A percentile compares a stretch with the other conserved stretches of the same genome.
Conservation (phyloP, 2,329 filamentous ascomycete species). For the Penicillium sp. region DNA sequence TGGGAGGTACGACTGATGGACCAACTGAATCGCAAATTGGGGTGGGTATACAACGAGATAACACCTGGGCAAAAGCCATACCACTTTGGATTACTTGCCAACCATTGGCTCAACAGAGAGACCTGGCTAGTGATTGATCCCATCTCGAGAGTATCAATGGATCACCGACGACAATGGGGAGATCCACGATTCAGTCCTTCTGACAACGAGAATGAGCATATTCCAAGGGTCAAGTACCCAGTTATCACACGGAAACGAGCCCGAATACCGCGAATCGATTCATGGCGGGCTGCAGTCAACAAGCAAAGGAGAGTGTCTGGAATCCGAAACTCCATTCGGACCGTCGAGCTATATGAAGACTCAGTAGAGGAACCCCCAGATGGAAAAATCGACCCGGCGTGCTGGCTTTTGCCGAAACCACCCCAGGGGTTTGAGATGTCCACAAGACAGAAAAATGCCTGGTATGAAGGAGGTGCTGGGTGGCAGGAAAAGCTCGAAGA, state of each 20-base stretch:
- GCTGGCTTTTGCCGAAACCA: constrained; percentile 50
- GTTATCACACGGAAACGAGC: constrained; percentile 24
- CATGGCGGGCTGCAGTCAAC: constrained; percentile 50
- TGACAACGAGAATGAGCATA: constrained; percentile 31
- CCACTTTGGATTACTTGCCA: constrained; percentile 48
- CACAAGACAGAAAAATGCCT: constrained; percentile 43
- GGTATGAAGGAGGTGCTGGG: constrained; percentile 48
- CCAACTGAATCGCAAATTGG: constrained; percentile 44
- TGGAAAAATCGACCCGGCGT: constrained; percentile 47
- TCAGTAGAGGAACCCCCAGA: constrained; percentile 48
- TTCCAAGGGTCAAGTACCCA: constrained; percentile 38
- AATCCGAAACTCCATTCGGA: constrained; percentile 37
- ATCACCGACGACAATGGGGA: constrained; percentile 41
- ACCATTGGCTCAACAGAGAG: constrained; percentile 51
- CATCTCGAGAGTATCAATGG: constrained; percentile 42
- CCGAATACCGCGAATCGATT: constrained; percentile 42
- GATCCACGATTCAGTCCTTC: constrained; percentile 46
- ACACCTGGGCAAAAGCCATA: constrained; percentile 49
- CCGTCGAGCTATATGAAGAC: constrained; percentile 41
- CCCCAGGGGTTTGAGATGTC: constrained; percentile 48
- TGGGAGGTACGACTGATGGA: constrained; percentile 47
- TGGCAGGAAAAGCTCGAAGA: constrained; percentile 49
- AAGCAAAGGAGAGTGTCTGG: constrained; percentile 40
- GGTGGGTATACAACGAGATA: constrained; percentile 47
- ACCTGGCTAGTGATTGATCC: constrained; percentile 51